These are phyloP conservation scores for Trichoderma erinaceum DNA, from an alignment of 495 filamentous ascomycete genomes.

Conservation along the genomic window DNA sequence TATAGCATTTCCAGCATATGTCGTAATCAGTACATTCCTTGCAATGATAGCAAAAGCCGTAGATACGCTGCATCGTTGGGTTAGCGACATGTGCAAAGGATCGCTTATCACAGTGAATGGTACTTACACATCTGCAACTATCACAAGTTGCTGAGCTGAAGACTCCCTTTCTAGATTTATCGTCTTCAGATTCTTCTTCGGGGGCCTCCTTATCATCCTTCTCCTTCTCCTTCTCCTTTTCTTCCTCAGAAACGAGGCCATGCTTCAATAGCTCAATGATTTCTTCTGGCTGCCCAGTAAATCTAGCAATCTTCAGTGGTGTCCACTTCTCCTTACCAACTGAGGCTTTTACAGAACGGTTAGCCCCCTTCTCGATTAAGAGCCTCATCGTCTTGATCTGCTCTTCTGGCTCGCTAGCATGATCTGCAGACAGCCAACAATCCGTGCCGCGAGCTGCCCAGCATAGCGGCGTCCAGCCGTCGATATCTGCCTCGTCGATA, in stretches of 20 bases:
- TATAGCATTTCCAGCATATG: neutral
- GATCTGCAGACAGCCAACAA: conserved; percentile 3
- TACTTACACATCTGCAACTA: neutral
- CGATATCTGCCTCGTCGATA: conserved; percentile 19
- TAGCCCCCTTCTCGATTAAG: conserved; percentile 19
- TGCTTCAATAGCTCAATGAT: conserved; percentile 2
- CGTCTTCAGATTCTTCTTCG: neutral
- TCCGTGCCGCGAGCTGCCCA: conserved; percentile 18
- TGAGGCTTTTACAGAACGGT: conserved; percentile 11
- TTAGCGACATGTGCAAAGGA: neutral
- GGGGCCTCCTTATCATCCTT: neutral
- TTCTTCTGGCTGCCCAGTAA: neutral
- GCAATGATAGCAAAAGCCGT: neutral
- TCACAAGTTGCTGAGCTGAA: neutral
- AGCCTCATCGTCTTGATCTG: conserved; percentile 17
- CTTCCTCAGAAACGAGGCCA: neutral
- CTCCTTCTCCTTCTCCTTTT: neutral
- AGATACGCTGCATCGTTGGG: neutral
- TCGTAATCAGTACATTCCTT: neutral
- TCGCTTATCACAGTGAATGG: neutral
- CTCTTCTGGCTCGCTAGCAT: neutral
- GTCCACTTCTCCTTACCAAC: conserved; percentile 16
- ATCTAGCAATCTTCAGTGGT: conserved; percentile 15
- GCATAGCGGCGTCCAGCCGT: conserved; percentile 24
- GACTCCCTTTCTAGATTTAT: neutral